phyloP scores from a whole-genome alignment of 208 protist genomes.

The Leishmania mexicana region DNA sequence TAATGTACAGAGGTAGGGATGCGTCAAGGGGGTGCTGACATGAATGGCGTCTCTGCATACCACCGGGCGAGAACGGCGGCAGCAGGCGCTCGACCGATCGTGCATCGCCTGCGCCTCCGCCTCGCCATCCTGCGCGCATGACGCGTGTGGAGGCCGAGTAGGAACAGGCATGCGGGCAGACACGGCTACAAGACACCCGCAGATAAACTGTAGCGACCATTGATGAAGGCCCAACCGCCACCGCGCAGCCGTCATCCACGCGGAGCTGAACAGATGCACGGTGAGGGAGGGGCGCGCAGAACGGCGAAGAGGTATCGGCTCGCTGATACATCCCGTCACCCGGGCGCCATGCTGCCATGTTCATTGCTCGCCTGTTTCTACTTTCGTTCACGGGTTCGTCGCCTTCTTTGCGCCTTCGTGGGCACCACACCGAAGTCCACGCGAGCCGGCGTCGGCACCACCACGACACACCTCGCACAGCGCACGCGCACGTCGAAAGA shows the following conservation, averaged over 20 bases:
- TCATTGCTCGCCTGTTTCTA: too few relatives aligned
- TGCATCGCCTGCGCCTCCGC: not conserved
- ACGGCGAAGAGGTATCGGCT: not conserved
- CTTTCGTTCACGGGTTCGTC: too few relatives aligned
- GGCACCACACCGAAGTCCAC: too few relatives aligned
- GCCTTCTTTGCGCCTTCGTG: too few relatives aligned
- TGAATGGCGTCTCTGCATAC: not conserved
- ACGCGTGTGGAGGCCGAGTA: not conserved
- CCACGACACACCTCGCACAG: too few relatives aligned
- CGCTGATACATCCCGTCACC: not conserved
- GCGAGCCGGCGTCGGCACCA: too few relatives aligned
- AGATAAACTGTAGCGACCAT: not conserved
- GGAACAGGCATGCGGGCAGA: not conserved
- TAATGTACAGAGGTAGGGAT: not conserved
- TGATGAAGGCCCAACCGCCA: not conserved
- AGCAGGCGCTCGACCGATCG: not conserved
- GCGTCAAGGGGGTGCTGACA: not conserved
- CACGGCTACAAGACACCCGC: not conserved
- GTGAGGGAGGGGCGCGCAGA: not conserved
- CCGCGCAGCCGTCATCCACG: not conserved
- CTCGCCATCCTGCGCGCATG: not conserved
- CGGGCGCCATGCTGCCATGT: too few relatives aligned
- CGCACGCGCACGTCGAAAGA: too few relatives aligned
- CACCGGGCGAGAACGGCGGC: not conserved
- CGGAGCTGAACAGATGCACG: not conserved